Evolutionary conservation across 768 basidiomycete species (phyloP).

Genomic region (Phylloporus scabripes): DNA sequence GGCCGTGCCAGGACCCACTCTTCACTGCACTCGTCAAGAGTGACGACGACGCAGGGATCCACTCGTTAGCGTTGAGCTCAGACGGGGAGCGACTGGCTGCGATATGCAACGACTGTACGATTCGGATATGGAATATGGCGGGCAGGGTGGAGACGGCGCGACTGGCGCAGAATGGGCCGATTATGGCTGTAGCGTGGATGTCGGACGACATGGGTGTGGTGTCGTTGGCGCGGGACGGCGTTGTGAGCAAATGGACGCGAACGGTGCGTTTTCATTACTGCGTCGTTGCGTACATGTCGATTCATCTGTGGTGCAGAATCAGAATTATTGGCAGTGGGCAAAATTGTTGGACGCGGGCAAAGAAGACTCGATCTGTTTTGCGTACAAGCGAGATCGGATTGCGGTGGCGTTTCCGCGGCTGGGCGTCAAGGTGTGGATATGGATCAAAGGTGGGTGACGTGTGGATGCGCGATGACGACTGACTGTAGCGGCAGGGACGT

Average conservation of each 20-base stretch:
- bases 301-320: constrained; percentile 28
- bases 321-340: constrained; percentile 51
- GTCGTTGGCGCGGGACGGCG: constrained; percentile 51
- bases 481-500: constrained; percentile 40
- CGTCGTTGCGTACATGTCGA: neutral
- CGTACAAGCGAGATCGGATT: constrained; percentile 51
- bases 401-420: constrained; percentile 55
- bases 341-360: constrained; percentile 48
- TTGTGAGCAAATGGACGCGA: constrained; percentile 54
- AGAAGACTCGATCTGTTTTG: constrained; percentile 47
- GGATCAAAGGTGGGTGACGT: constrained; percentile 43
- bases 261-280: constrained; percentile 34
- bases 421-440: constrained; percentile 63
- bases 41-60: constrained; percentile 43
- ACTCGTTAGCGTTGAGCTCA: constrained; percentile 44
- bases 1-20: constrained; percentile 44
- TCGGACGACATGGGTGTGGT: constrained; percentile 51
- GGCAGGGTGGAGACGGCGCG: constrained; percentile 48
- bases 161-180: constrained; percentile 45
- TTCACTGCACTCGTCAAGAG: constrained; percentile 38
- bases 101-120: constrained; percentile 53
- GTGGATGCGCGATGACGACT: neutral
- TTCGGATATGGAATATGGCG: constrained; percentile 58
- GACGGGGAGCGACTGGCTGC: constrained; percentile 55
- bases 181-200: constrained; percentile 55